Evolutionary conservation across 768 basidiomycete species (phyloP).

Genomic region (Rhodotorula graminis): DNA sequence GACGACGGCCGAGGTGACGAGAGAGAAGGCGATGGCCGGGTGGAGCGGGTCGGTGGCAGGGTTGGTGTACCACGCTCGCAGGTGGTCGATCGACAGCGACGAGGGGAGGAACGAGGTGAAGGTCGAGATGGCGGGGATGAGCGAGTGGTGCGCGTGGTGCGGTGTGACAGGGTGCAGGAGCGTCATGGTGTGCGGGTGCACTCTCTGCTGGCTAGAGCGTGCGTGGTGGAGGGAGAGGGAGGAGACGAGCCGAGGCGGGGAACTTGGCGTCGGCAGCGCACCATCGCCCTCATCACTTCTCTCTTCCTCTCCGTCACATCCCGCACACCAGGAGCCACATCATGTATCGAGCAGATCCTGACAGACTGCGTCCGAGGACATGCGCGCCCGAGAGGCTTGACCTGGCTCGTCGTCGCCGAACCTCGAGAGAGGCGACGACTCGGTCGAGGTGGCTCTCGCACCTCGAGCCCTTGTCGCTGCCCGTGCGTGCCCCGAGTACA

Average conservation of each 20-base stretch:
- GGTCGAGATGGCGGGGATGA: not conserved
- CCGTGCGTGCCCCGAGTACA: too few species aligned
- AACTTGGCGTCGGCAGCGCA: too few species aligned
- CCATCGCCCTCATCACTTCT: too few species aligned
- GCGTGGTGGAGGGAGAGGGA: not conserved
- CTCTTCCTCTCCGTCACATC: too few species aligned
- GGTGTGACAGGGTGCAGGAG: not conserved
- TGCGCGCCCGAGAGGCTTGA: too few species aligned
- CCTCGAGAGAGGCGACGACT: too few species aligned
- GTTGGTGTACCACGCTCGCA: slow-evolving; percentile 1
- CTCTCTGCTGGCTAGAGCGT: not conserved
- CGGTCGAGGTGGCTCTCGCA: too few species aligned
- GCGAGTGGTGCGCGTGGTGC: not conserved
- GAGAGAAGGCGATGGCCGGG: slow-evolving; percentile 19
- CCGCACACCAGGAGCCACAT: too few species aligned
- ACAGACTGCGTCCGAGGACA: too few species aligned
- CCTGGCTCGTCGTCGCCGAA: too few species aligned
- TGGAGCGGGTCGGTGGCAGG: slow-evolving; percentile 30
- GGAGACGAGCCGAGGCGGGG: not conserved
- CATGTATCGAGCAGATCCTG: too few species aligned
- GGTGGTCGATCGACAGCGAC: not conserved
- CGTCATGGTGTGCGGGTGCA: not conserved
- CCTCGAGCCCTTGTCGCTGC: too few species aligned
- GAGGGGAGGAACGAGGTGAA: slow-evolving; percentile 5
- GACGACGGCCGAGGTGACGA: not conserved